These are phyloP conservation scores for Monilinia vaccinii-corymbosi DNA, from an alignment of 2,329 filamentous ascomycete genomes.

Conservation along the genomic window DNA sequence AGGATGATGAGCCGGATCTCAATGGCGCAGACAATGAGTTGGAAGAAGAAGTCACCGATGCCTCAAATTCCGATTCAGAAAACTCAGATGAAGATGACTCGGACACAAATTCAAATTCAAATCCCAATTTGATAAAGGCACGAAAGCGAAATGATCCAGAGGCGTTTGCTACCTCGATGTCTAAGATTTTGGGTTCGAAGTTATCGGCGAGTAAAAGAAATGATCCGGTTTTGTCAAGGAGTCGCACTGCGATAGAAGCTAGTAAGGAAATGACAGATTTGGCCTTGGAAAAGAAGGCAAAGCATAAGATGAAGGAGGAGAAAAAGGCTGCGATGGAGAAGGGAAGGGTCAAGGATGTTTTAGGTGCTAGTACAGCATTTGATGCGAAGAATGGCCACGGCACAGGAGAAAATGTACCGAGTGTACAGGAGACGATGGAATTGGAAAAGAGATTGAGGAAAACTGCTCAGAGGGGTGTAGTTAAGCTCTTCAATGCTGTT, in stretches of 20 bases:
- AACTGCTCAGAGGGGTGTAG: conserved; percentile 85
- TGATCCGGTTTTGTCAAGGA: conserved; percentile 87
- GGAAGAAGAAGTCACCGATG: conserved; percentile 31
- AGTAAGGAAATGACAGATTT: conserved; percentile 64
- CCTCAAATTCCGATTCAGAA: conserved; percentile 30
- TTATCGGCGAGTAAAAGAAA: conserved; percentile 70
- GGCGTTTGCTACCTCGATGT: conserved; percentile 86
- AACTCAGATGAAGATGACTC: conserved; percentile 28
- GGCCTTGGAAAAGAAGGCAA: conserved; percentile 74
- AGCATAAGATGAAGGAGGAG: conserved; percentile 69
- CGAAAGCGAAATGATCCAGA: conserved; percentile 86
- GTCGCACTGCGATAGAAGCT: conserved; percentile 62
- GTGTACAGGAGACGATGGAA: conserved; percentile 50
- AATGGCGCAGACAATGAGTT: conserved; percentile 14
- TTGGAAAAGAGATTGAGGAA: conserved; percentile 75
- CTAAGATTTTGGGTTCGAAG: conserved; percentile 87
- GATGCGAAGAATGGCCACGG: conserved; percentile 38
- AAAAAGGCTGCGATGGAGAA: conserved; percentile 73
- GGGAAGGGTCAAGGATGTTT: conserved; percentile 78
- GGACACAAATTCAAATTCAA: conserved; percentile 35
- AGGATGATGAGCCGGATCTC: conserved; percentile 20
- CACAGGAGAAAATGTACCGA: conserved; percentile 33
- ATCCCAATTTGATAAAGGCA: conserved; percentile 38
- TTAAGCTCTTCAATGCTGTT: conserved; percentile 94
- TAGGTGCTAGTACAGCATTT: conserved; percentile 49